A percentile compares a stretch with the other conserved stretches of the same genome.
These are phyloP conservation scores for Aphanomyces euteiches DNA, from an alignment of 352 stramenopile genomes.

Conservation along the genomic window DNA sequence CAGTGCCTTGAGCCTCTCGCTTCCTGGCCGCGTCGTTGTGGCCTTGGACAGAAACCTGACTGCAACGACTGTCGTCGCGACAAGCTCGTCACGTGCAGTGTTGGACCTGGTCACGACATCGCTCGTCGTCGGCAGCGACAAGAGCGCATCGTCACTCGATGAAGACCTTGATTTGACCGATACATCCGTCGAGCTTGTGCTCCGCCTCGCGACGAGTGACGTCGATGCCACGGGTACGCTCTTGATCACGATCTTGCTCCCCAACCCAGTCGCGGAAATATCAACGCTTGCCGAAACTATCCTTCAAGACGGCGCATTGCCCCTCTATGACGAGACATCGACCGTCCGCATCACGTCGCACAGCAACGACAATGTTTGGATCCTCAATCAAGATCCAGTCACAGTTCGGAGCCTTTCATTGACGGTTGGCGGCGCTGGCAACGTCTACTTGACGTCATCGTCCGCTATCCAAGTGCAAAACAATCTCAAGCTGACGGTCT, in stretches of 20 bases:
- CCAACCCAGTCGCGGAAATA: background rate
- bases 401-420: constrained; percentile 5
- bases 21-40: constrained; percentile 6
- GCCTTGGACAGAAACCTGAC: background rate
- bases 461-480: background rate
- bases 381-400: background rate
- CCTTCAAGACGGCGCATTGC: constrained; percentile 2
- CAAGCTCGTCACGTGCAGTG: background rate
- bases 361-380: background rate
- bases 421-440: constrained; percentile 2
- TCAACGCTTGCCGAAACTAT: constrained; percentile 16
- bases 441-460: constrained; percentile 17
- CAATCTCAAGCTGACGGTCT: constrained; percentile 6
- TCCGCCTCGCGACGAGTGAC: constrained; percentile 10
- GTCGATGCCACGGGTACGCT: constrained; percentile 1
- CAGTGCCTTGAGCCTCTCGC: background rate
- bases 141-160: background rate
- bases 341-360: background rate
- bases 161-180: background rate
- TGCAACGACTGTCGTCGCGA: background rate
- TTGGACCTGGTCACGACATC: constrained; percentile 9
- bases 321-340: background rate
- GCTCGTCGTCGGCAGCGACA: background rate
- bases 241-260: background rate
- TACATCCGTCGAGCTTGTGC: constrained; percentile 1